Percentiles rank a stretch among this genome's conserved stretches.
phyloP scores from a whole-genome alignment of 176 grass and related monocot species.

The Lolium perenne region DNA sequence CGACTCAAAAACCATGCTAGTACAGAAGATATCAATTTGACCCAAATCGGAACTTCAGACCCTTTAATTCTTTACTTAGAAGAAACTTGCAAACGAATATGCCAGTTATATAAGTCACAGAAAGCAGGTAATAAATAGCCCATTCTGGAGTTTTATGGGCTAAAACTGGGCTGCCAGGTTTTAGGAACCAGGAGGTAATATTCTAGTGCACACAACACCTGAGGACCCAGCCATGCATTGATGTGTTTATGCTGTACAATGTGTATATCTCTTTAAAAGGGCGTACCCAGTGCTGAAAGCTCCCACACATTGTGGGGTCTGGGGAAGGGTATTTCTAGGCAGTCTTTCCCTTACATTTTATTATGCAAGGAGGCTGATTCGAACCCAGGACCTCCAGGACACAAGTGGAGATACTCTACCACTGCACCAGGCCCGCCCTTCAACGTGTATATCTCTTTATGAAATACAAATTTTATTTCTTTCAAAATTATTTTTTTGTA shows the following conservation, averaged over 20 bases:
- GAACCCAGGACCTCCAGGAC: too few species aligned
- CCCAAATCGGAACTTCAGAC: not conserved
- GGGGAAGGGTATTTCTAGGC: too few species aligned
- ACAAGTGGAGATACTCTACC: too few species aligned
- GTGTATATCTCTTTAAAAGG: constrained; percentile 18
- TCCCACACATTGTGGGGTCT: too few species aligned
- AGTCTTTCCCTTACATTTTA: too few species aligned
- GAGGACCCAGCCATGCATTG: constrained; percentile 9
- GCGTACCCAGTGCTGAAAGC: too few species aligned
- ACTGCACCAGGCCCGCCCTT: too few species aligned
- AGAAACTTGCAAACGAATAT: constrained; percentile 20
- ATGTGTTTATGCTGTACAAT: constrained; percentile 14
- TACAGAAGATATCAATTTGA: not conserved
- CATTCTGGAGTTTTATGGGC: not conserved
- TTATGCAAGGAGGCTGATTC: too few species aligned
- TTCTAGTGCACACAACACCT: not conserved
- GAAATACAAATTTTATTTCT: constrained; percentile 16
- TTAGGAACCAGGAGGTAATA: constrained; percentile 7
- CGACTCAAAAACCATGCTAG: too few species aligned
- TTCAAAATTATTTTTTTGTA: not conserved
- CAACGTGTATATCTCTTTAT: not conserved
- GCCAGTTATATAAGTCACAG: not conserved
- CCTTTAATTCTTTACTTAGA: constrained; percentile 16
- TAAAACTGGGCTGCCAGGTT: not conserved
- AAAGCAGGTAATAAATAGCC: not conserved